A percentile compares a stretch with the other conserved stretches of the same genome.
Conservation (phyloP, 2,329 filamentous ascomycete genomes). For the Apiospora hydei region DNA sequence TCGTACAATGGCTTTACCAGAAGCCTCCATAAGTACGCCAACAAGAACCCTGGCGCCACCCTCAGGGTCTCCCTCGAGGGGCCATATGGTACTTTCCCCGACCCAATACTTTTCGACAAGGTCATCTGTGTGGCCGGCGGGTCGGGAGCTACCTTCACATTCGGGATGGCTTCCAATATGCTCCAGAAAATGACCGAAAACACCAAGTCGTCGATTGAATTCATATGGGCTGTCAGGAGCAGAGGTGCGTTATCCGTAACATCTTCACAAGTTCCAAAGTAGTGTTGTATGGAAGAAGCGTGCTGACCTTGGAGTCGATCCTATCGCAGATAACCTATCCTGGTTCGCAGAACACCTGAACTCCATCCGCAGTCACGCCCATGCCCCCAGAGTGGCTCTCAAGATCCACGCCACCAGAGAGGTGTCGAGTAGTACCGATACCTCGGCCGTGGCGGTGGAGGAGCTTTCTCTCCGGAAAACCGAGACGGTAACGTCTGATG, state of each 20-base stretch:
- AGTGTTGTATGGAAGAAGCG: not conserved
- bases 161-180: constrained; percentile 56
- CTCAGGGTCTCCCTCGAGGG: constrained; percentile 64
- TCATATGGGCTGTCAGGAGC: constrained; percentile 57
- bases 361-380: constrained; percentile 47
- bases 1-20: constrained; percentile 66
- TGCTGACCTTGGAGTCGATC: constrained; percentile 28
- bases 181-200: constrained; percentile 50
- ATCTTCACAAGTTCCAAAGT: not conserved
- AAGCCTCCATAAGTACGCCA: constrained; percentile 60
- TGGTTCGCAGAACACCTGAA: constrained; percentile 50
- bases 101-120: constrained; percentile 60
- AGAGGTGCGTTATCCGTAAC: constrained; percentile 46
- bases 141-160: constrained; percentile 66
- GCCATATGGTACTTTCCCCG: constrained; percentile 63
- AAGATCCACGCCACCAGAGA: constrained; percentile 48
- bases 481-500: constrained; percentile 4
- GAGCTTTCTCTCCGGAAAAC: not conserved
- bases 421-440: constrained; percentile 7
- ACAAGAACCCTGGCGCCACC: constrained; percentile 54
- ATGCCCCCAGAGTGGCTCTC: constrained; percentile 47
- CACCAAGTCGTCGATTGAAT: constrained; percentile 49
- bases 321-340: constrained; percentile 41
- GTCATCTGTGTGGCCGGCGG: constrained; percentile 67
- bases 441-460: not conserved